Base-by-base conservation (phyloP, 352 stramenopile genomes). In the Pythium rhizo-oryzae region DNA sequence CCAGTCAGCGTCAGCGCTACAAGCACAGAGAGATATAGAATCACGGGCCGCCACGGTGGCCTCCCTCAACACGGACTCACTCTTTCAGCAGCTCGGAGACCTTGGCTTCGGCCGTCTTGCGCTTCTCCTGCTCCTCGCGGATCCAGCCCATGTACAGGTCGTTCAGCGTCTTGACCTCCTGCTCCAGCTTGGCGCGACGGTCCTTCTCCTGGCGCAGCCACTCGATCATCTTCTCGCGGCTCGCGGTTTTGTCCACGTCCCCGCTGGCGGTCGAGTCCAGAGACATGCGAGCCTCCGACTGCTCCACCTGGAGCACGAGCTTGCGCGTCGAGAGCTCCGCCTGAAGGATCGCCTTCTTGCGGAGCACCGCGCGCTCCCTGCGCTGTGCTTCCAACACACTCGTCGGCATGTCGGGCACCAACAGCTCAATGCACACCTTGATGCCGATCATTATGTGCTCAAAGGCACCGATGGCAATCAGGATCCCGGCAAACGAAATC, bases 111-210 rank as follows among this genome's bases (percentile, higher is more conserved):
- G 77, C 77, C 39, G 70, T 74, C 77, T 91, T 90, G 37, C 85
- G 83, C 68, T 93, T 93, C 23, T 69, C 77, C 67, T 92, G 84
- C 72, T 95, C 87, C 43, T 93, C 80, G 21, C 82, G 82, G 67
- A 95, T 90, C 87, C 87, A 95, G 15, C 78, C 74, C 85, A 92
- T 93, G 73, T 93, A 95, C 65, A 93, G 66, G 8, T 91, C 81
- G 59, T 92, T 92, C 54, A 95, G 70, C 46, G 79, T 90, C 70
- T 92, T 92, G 23, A 95, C 68, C 59, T 95, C 85, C 43, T 86
- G 79, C 65, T 95, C 87, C 24, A 95, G 60, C 76, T 93, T 90
- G 56, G 69, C 19, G 4, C 84, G 85, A 21, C 82, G 84, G 25
- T 92, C 82, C 61, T 91, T 88, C 70, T 95, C 85, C 16, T 82